Conservation (phyloP, 345 rosid genomes). For the Kernera saxatilis region DNA sequence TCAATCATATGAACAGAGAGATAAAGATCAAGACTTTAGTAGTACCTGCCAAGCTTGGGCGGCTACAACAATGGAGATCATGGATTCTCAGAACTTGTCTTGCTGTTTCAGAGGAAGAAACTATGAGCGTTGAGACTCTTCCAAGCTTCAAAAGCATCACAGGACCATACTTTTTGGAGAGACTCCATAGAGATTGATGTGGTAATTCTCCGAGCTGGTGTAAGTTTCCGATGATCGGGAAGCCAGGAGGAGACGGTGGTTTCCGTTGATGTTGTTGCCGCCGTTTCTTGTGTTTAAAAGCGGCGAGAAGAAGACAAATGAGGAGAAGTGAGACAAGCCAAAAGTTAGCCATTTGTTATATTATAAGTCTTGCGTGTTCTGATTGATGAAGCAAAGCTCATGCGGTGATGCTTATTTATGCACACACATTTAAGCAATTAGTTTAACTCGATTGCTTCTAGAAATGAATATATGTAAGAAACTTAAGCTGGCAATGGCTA, state of each 20-base stretch:
- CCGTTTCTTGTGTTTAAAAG: not conserved
- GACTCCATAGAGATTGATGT: slow-evolving; percentile 33
- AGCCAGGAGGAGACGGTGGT: slow-evolving; percentile 37
- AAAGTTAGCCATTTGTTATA: not conserved
- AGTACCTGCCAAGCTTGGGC: slow-evolving; percentile 31
- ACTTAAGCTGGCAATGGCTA: no score
- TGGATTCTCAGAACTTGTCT: slow-evolving; percentile 35
- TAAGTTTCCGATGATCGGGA: slow-evolving; percentile 50
- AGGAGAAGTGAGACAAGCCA: slow-evolving; percentile 5
- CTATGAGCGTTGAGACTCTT: slow-evolving; percentile 23
- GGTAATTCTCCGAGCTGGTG: slow-evolving; percentile 27
- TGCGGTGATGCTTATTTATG: not conserved
- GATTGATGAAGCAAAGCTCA: not conserved
- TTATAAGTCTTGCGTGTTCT: no score
- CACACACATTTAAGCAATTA: no score
- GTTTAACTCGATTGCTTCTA: no score
- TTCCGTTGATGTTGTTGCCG: slow-evolving; percentile 14
- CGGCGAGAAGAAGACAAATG: not conserved
- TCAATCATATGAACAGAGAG: no score
- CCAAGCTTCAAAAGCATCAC: slow-evolving; percentile 45
- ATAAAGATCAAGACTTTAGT: not conserved
- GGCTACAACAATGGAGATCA: slow-evolving; percentile 42
- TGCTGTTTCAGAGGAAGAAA: slow-evolving; percentile 44
- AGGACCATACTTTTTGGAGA: slow-evolving; percentile 51
- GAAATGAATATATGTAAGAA: no score